phyloP scores from a whole-genome alignment of 2,329 filamentous ascomycete species.

The Fusarium sublunatum region DNA sequence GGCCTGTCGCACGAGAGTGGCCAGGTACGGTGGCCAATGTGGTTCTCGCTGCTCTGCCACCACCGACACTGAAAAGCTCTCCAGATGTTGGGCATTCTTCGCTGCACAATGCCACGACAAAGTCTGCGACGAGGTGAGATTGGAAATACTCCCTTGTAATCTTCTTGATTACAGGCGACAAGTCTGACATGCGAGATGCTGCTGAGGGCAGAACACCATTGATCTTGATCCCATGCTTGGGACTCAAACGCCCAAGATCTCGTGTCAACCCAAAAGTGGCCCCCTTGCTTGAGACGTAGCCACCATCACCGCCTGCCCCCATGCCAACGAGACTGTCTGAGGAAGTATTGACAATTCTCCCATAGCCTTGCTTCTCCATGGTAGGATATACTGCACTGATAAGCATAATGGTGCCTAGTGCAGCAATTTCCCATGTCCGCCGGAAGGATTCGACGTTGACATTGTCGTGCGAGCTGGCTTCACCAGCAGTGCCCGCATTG shows the following conservation, averaged over 20 bases:
- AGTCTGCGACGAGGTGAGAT: slow-evolving; percentile 12
- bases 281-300: slow-evolving; percentile 27
- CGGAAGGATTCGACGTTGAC: slow-evolving; percentile 21
- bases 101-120: slow-evolving; percentile 27
- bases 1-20: slow-evolving; percentile 13
- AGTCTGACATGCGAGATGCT: slow-evolving; percentile 36
- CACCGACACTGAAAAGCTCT: slow-evolving; percentile 26
- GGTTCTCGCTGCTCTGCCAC: slow-evolving; percentile 27
- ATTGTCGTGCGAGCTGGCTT: slow-evolving; percentile 15
- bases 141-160: slow-evolving; percentile 35
- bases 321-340: slow-evolving; percentile 37
- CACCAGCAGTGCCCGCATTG: slow-evolving; percentile 23
- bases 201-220: slow-evolving; percentile 35
- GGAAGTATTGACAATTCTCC: slow-evolving; percentile 14
- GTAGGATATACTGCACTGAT: slow-evolving; percentile 33
- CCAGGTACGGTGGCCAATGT: slow-evolving; percentile 36
- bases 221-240: slow-evolving; percentile 29
- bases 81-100: slow-evolving; percentile 39
- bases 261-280: slow-evolving; percentile 20
- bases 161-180: slow-evolving; percentile 29
- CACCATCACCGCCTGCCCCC: slow-evolving; percentile 33
- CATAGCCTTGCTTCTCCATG: slow-evolving; percentile 28
- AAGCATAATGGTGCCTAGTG: slow-evolving; percentile 20
- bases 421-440: slow-evolving; percentile 26
- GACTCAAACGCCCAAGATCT: slow-evolving; percentile 26